Evolutionary conservation across 495 filamentous ascomycete species (phyloP), one percentile per base, ranked within the genome.

Genomic region (Cercophora sp.): DNA sequence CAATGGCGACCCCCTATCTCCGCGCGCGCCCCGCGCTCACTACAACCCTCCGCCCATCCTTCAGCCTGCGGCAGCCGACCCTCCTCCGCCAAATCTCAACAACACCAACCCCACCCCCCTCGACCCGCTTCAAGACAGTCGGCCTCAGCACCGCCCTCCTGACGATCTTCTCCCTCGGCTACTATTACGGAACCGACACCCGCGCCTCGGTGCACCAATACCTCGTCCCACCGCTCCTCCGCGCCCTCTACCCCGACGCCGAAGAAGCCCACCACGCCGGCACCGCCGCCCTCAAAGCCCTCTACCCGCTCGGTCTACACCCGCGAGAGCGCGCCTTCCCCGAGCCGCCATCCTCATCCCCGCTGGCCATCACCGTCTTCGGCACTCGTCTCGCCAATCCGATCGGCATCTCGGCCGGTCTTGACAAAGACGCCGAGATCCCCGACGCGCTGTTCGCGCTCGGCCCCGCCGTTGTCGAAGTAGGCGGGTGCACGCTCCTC

Each of bases 401-500:
- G 0, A 83, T 97, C 53, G 94, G 84, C 40, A 96, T 90, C 41
- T 94, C 91, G 5, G 94, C 88, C 8, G 93, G 93, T 27, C 80
- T 98, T 13, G 93, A 98, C 73, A 97, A 98, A 71, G 79, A 94
- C 64, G 94, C 83, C 35, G 87, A 94, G 15, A 85, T 96, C 47
- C 87, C 89, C 4, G 85, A 90, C 54, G 75, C 85, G 2, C 78
- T 97, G 9, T 85, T 96, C 52, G 86, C 82, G 2, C 76, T 95
- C 5, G 92, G 92, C 16, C 83, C 89, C 4, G 81, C 79, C 4
- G 79, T 96, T 39, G 86, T 98, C 27, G 93, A 97, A 65, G 84
- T 98, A 4, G 94, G 93, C 49, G 94, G 92, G 20, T 85, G 85
- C 34, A 96, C 93, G 4, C 89, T 91, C 0, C 67, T 79, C 3